These are phyloP conservation scores for Acanthamoeba castellanii DNA, from an alignment of 208 protist genomes.

Conservation along the genomic window DNA sequence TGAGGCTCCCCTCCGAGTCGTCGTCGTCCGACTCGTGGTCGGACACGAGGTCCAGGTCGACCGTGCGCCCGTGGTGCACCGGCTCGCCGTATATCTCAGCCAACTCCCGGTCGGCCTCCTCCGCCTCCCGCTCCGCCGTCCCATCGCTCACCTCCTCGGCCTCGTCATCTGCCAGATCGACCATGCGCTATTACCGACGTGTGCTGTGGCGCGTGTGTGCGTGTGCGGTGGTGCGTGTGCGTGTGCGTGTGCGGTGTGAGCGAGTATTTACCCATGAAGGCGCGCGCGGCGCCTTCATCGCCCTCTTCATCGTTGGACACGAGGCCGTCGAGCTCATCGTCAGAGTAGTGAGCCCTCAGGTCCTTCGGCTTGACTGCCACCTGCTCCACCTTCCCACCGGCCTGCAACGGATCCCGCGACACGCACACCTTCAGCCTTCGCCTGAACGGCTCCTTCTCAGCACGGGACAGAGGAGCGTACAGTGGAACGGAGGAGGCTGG, in stretches of 20 bases:
- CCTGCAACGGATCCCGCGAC: background rate
- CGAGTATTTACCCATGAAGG: background rate
- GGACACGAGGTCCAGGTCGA: background rate
- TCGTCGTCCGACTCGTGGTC: background rate
- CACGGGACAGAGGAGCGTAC: background rate
- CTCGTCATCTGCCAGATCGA: background rate
- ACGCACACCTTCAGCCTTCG: background rate
- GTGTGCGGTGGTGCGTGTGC: background rate
- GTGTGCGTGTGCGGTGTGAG: background rate
- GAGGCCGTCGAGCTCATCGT: background rate
- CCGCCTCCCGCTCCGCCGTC: background rate
- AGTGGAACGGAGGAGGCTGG: background rate
- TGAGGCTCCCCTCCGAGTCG: slow-evolving; percentile 1
- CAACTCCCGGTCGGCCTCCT: background rate
- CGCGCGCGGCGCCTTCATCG: background rate
- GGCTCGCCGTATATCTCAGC: too few species aligned
- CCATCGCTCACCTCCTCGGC: slow-evolving; percentile 15
- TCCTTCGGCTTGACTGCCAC: background rate
- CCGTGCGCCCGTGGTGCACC: background rate
- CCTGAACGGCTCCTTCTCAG: background rate
- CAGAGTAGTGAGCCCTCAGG: background rate
- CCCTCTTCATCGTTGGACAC: background rate
- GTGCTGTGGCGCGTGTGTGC: background rate
- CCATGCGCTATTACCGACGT: background rate
- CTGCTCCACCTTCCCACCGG: background rate